Evolutionary conservation across 73 alveolate species (phyloP).

Genomic region (Blepharisma japonicum): DNA sequence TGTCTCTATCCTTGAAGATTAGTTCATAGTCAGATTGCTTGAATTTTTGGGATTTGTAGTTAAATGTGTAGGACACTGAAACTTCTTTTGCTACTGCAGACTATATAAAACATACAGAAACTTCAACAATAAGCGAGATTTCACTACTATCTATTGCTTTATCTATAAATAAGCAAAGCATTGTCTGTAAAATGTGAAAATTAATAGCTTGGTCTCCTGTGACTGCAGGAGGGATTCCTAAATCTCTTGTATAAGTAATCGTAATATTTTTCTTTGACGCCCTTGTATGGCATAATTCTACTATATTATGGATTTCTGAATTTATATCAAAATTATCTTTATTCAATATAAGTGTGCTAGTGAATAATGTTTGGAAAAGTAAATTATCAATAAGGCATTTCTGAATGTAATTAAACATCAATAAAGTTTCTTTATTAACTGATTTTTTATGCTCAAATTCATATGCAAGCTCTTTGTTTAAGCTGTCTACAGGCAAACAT

Average conservation of each 20-base stretch:
- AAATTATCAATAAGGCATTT: neutral
- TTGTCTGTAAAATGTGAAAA: neutral
- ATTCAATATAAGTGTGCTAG: neutral
- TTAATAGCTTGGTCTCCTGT: neutral
- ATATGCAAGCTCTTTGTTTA: neutral
- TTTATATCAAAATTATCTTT: slow-evolving; percentile 9
- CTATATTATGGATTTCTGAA: neutral
- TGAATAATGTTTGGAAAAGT: neutral
- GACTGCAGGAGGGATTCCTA: neutral
- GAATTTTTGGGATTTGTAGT: neutral
- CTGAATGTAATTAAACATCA: neutral
- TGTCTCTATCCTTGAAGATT: neutral
- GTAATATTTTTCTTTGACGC: neutral
- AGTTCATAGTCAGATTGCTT: neutral
- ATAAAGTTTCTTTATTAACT: neutral
- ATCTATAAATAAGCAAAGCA: slow-evolving; percentile 2
- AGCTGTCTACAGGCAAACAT: neutral
- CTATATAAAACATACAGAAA: slow-evolving; percentile 2
- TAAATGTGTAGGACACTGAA: slow-evolving; percentile 1
- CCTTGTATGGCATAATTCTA: neutral
- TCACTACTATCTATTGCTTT: neutral
- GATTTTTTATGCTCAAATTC: neutral
- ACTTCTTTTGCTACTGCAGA: neutral
- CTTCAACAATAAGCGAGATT: slow-evolving; percentile 9
- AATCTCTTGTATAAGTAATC: neutral